phyloP scores from a whole-genome alignment of 805 yeast species.

The Ogataea kodamae region DNA sequence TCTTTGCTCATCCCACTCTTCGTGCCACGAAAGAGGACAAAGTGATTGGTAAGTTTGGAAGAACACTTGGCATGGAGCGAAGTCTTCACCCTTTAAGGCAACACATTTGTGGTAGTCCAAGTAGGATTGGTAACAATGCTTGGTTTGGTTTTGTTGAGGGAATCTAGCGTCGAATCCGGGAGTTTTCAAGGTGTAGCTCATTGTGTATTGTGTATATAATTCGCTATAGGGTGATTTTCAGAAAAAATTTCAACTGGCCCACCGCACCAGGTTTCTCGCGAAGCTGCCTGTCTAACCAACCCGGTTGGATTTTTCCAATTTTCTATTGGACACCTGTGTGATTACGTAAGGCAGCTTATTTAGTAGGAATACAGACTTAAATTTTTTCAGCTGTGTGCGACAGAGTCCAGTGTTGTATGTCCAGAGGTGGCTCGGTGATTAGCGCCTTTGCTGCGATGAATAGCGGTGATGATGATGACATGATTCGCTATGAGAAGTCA shows the following conservation, averaged over 20 bases:
- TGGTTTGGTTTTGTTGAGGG: conserved; percentile 97
- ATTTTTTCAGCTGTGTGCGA: too few relatives aligned
- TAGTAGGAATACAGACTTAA: conserved; percentile 1
- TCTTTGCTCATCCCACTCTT: conserved; percentile 87
- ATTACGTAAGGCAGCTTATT: conserved; percentile 3
- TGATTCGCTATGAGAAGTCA: conserved; percentile 13
- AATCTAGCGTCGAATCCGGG: conserved; percentile 88
- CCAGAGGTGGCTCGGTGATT: conserved; percentile 10
- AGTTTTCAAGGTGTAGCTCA: conserved; percentile 51
- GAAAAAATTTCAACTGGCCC: conserved; percentile 7
- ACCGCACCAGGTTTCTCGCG: conserved; percentile 3
- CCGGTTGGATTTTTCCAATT: conserved; percentile 8
- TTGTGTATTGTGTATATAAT: conserved; percentile 14
- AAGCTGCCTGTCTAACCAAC: background rate
- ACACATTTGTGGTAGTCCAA: conserved; percentile 98
- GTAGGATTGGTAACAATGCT: conserved; percentile 97
- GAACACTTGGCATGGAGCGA: conserved; percentile 95
- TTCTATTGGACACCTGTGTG: conserved; percentile 5
- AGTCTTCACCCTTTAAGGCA: conserved; percentile 95
- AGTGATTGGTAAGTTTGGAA: conserved; percentile 84
- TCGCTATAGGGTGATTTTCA: conserved; percentile 9
- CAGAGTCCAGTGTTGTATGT: conserved; percentile 8
- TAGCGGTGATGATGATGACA: conserved; percentile 17
- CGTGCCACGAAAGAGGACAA: conserved; percentile 83
- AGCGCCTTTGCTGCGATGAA: conserved; percentile 36